These are phyloP conservation scores for Globisporangium echinulatum DNA, from an alignment of 352 stramenopile species.

Conservation along the genomic window DNA sequence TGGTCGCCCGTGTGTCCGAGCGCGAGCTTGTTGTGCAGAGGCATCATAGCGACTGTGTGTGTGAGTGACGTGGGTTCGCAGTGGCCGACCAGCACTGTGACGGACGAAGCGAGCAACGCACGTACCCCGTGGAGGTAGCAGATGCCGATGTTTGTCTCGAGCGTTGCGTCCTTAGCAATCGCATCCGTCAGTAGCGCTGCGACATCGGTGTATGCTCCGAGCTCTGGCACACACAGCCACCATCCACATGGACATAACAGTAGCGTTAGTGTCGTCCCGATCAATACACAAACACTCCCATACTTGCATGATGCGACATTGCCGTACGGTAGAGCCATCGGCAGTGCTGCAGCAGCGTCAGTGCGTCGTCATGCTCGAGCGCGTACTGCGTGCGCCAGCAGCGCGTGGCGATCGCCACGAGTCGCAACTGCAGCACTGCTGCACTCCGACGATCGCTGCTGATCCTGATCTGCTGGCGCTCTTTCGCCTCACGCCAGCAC, in stretches of 20 bases:
- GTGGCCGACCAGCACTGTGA: no score
- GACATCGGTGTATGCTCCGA: slow-evolving; percentile 25
- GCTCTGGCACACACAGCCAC: slow-evolving; percentile 14
- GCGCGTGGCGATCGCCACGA: slow-evolving; percentile 29
- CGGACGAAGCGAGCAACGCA: neutral
- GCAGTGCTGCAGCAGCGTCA: slow-evolving; percentile 37
- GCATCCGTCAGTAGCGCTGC: slow-evolving; percentile 16
- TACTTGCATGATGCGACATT: neutral
- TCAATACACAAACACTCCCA: neutral
- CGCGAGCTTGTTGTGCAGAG: slow-evolving; percentile 24
- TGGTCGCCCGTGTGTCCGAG: slow-evolving; percentile 21
- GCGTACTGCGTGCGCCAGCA: slow-evolving; percentile 50
- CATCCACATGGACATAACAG: neutral
- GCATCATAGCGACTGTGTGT: neutral
- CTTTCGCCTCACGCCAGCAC: slow-evolving; percentile 15
- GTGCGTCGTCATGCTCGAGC: slow-evolving; percentile 31
- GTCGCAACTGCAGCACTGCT: slow-evolving; percentile 1
- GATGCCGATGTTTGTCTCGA: slow-evolving; percentile 13
- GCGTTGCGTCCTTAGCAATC: neutral
- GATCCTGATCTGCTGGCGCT: slow-evolving; percentile 3
- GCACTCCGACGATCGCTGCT: neutral
- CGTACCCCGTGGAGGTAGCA: slow-evolving; percentile 49
- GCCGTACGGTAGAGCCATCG: slow-evolving; percentile 71
- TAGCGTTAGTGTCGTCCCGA: neutral
- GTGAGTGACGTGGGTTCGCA: no score